Evolutionary conservation across 2,329 filamentous ascomycete species (phyloP), one percentile per base, ranked within the genome.

Genomic region (Cordyceps fumosorosea): DNA sequence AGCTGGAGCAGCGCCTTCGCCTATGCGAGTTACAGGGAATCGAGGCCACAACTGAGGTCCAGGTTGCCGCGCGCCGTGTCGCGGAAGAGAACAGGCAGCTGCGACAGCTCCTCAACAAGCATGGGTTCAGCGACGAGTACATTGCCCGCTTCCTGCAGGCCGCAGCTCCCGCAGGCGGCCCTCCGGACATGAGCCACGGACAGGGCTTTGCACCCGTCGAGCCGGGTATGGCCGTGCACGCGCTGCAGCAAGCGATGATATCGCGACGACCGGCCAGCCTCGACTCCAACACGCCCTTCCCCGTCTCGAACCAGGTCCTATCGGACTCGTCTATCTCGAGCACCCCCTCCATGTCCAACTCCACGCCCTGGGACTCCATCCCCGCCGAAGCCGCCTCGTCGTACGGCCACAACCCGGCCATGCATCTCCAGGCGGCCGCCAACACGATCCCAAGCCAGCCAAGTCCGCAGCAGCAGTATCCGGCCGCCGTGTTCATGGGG

Each of bases 1-100:
- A 87, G 54, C 78, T 90, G 22, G 86, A 90, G 71, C 73, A 77
- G 53, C 84, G 83, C 62, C 75, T 88, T 62, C 82, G 85, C 53
- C 75, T 76, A 58, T 90, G 83, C 70, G 87, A 91, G 71, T 78
- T 83, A 44, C 77, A 82, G 37, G 89, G 89, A 20, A 80, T 89
- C 55, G 82, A 88, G 68, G 89, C 87, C 3, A 88, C 86, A 0
- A 77, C 81, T n/a, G 88, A 91, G 69, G 85, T 92, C 12, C 89
- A 92, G 70, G 76, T 80, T 56, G 89, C 88, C 0, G 89, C 89
- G 2, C 78, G 87, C 62, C 82, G 77, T 60, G 89, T 91, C 3
- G 81, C 84, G 5, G 84, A 88, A 18, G 88, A 93, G 72, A 92
- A 92, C 71, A 80, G 76, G 63, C 81, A 81, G 59, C 77, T 92